Percentiles rank a stretch among this genome's conserved stretches.
Evolutionary conservation across 2,329 filamentous ascomycete genomes (phyloP).

Genomic region (Leptographium flavum): DNA sequence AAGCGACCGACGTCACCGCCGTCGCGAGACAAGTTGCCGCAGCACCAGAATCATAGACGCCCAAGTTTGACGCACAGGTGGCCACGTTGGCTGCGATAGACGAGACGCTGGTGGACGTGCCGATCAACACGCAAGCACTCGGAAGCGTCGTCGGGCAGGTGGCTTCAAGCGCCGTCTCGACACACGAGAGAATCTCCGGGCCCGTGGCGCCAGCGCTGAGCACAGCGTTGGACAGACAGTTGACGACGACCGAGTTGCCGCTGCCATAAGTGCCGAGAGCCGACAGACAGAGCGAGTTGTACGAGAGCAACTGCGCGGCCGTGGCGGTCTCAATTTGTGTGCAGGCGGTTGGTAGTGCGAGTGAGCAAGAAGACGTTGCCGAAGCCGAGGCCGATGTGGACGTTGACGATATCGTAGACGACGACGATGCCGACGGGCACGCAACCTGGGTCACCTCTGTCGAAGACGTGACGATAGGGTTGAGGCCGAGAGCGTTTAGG

Average conservation of each 20-base stretch:
- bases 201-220: constrained; percentile 1
- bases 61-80: constrained; percentile 6
- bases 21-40: constrained; percentile 6
- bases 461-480: not conserved
- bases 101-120: not conserved
- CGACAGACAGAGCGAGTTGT: constrained; percentile 15
- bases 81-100: not conserved
- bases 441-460: not conserved
- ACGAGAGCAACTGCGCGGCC: constrained; percentile 10
- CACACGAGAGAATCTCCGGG: constrained; percentile 4
- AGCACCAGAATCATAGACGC: constrained; percentile 4
- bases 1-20: not conserved
- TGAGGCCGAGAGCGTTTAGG: not conserved
- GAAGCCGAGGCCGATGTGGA: not conserved
- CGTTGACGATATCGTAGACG: not conserved
- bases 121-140: constrained; percentile 3
- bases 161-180: constrained; percentile 3
- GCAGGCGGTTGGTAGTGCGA: constrained; percentile 4
- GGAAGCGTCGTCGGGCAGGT: constrained; percentile 9
- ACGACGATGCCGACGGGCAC: not conserved
- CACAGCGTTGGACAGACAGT: constrained; percentile 2
- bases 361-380: not conserved
- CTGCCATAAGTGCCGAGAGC: constrained; percentile 15
- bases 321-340: not conserved
- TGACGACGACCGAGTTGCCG: constrained; percentile 5